Evolutionary conservation across 169 alveolate species (phyloP).

Genomic region (Eimeria zaria): DNA sequence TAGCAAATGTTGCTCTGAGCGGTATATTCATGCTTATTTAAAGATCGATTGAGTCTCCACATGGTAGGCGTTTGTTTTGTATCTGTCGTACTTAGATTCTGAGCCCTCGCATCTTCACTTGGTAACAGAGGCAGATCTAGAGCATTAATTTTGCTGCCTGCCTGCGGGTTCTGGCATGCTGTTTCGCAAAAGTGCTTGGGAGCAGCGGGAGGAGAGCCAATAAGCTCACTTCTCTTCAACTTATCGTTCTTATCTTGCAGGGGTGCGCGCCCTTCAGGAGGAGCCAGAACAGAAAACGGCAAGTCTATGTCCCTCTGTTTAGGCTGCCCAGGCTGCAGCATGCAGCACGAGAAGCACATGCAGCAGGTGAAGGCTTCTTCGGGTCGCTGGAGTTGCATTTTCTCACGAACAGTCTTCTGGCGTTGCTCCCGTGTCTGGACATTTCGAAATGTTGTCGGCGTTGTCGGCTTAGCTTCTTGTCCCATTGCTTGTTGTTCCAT

Average conservation of each 20-base stretch:
- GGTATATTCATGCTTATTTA: background rate
- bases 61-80: background rate
- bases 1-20: background rate
- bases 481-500: background rate
- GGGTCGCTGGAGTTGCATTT: background rate
- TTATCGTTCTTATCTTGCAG: background rate
- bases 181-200: background rate
- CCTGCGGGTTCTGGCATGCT: background rate
- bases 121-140: constrained; percentile 4
- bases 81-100: background rate
- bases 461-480: background rate
- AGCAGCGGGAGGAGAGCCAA: background rate
- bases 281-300: constrained; percentile 10
- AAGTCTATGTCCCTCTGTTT: background rate
- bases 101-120: background rate
- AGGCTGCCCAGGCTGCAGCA: constrained; percentile 21
- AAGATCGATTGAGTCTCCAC: background rate
- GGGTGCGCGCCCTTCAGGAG: background rate
- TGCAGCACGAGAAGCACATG: constrained; percentile 41
- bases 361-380: constrained; percentile 30
- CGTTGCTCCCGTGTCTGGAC: background rate
- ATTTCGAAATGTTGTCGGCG: background rate
- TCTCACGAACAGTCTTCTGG: background rate
- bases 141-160: background rate
- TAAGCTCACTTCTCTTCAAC: constrained; percentile 1